A percentile compares a stretch with the other conserved stretches of the same genome.
Evolutionary conservation across 495 filamentous ascomycete species (phyloP).

Genomic region (Collariella sp.): DNA sequence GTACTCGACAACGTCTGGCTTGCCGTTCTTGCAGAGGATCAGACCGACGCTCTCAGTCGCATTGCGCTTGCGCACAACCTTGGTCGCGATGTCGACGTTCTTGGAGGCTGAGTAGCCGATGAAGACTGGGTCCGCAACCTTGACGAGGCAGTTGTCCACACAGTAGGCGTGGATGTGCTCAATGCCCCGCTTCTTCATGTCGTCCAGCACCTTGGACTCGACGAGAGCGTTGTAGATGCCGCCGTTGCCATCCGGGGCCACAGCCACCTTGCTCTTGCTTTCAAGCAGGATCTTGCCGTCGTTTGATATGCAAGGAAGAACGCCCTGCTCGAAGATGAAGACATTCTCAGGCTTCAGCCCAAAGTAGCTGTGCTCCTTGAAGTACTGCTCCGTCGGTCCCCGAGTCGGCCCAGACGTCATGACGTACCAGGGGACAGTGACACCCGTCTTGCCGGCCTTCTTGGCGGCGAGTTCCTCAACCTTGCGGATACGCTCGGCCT

Average conservation of each 20-base stretch:
- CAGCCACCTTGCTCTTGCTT: constrained; percentile 82
- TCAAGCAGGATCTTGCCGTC: constrained; percentile 96
- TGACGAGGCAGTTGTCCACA: constrained; percentile 98
- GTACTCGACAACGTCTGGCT: constrained; percentile 97
- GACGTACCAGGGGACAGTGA: constrained; percentile 92
- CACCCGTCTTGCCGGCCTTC: constrained; percentile 44
- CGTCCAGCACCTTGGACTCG: constrained; percentile 68
- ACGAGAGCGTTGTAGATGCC: constrained; percentile 92
- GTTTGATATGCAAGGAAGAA: constrained; percentile 93
- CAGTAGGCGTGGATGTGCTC: constrained; percentile 96
- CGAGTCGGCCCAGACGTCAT: constrained; percentile 99
- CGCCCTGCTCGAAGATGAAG: constrained; percentile 91
- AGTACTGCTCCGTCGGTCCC: constrained; percentile 84
- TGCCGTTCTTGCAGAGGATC: constrained; percentile 89
- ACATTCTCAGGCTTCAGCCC: constrained; percentile 80
- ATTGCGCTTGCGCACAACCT: constrained; percentile 96
- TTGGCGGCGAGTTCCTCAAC: constrained; percentile 78
- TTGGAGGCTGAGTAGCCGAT: constrained; percentile 86
- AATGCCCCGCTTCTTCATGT: constrained; percentile 84
- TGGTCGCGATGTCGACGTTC: constrained; percentile 92
- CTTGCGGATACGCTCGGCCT: constrained; percentile 85
- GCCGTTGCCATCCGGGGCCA: constrained; percentile 97
- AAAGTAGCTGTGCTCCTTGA: constrained; percentile 82
- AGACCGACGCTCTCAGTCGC: constrained; percentile 95
- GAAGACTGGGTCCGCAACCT: constrained; percentile 92